Percentiles rank a stretch among this genome's conserved stretches.
Evolutionary conservation across 2,329 filamentous ascomycete genomes (phyloP).

Genomic region (Diaporthe longicolla): DNA sequence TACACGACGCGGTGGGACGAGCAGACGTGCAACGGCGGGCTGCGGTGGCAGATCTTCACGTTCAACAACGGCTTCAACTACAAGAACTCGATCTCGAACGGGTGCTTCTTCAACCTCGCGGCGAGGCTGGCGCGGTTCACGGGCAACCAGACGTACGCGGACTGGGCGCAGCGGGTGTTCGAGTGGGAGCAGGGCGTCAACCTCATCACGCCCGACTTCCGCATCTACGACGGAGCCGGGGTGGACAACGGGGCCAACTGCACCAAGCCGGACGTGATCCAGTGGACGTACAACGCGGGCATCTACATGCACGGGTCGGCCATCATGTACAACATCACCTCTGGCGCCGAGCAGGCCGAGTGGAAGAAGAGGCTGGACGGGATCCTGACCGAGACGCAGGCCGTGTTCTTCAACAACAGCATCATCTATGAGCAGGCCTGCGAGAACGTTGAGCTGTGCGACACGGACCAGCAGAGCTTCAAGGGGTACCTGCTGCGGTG

Average conservation of each 20-base stretch:
- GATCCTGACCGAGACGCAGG: conserved; percentile 64
- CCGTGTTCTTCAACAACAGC: conserved; percentile 69
- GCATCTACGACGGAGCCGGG: conserved; percentile 71
- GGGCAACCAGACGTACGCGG: conserved; percentile 81
- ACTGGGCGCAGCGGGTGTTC: conserved; percentile 81
- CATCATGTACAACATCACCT: conserved; percentile 75
- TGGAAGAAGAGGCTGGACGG: conserved; percentile 74
- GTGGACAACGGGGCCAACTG: conserved; percentile 60
- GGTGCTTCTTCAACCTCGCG: conserved; percentile 78
- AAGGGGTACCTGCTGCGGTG: conserved; percentile 82
- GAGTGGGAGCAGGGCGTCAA: conserved; percentile 71
- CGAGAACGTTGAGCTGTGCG: conserved; percentile 72
- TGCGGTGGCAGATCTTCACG: conserved; percentile 89
- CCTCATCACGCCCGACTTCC: conserved; percentile 69
- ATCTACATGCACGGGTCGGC: conserved; percentile 74
- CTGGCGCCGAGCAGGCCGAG: conserved; percentile 53
- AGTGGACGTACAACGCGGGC: conserved; percentile 80
- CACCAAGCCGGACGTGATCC: conserved; percentile 66
- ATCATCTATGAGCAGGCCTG: conserved; percentile 78
- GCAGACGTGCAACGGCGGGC: conserved; percentile 76
- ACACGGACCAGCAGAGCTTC: conserved; percentile 81
- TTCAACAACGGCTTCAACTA: conserved; percentile 81
- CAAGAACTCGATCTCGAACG: conserved; percentile 79
- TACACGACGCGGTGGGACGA: conserved; percentile 80
- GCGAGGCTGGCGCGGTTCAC: conserved; percentile 84